Base-by-base conservation (phyloP, 2,329 filamentous ascomycete species). In the Ascocoryne sarcoides region DNA sequence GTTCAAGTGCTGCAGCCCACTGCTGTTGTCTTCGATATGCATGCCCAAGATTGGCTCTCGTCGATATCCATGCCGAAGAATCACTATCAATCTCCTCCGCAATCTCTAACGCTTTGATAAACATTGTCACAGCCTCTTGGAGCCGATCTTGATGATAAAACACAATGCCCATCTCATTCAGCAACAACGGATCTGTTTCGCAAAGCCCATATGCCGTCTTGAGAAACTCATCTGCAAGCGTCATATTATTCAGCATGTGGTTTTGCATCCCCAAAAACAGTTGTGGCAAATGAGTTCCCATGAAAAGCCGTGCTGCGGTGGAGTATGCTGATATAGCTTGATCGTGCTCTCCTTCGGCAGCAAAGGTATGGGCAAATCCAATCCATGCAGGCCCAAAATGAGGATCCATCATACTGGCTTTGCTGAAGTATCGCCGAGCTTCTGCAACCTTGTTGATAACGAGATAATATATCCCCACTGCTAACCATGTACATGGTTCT, bases 311-410 rank as follows among this genome's bases (percentile, higher is more conserved):
- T 2, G 90, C 90, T 1, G 92, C 92, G 1, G 92, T 98, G 20
- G 86, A 94, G 65, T 98, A 98, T 0, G 93, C 92, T 7, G 89
- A 93, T 48, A 98, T 95, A 35, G 92, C 92, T 65, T 98, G 92
- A 60, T 98, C 92, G 61, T 96, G 89, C 62, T 98, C 92, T 38
- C 92, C 92, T 61, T 98, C 92, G 9, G 88, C 89, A 1, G 92
- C 92, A 60, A 98, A 98, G 0, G 92, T 98, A 61, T 98, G 93
- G 1, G 92, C 92, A 58, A 98, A 98, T 1, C 93, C 92, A 49
- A 98, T 96, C 92, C 92, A 98, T 3, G 92, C 92, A 1, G 92
- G 86, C 0, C 90, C 90, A 55, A 95, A 98, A 65, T 96, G 90
- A 5, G 90, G 85, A 58, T 98, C 89, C 81, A 98, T 90, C 69